These are phyloP conservation scores for Aspergillus nidulans DNA, from an alignment of 495 filamentous ascomycete species.

Conservation along the genomic window DNA sequence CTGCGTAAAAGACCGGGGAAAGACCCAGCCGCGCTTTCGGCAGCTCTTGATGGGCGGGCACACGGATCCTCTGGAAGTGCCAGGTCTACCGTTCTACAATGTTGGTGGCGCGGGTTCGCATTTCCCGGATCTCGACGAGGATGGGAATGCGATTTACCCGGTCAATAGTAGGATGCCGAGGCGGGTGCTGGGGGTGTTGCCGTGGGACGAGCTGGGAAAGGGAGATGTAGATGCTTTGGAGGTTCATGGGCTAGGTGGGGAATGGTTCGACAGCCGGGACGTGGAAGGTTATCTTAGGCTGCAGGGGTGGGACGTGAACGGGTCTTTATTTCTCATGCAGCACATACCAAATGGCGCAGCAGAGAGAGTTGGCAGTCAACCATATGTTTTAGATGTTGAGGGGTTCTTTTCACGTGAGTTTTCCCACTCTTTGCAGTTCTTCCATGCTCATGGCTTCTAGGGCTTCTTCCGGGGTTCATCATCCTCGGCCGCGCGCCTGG, in stretches of 20 bases:
- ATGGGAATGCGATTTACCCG: conserved; percentile 21
- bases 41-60: conserved; percentile 26
- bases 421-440: not conserved
- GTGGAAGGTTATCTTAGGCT: conserved; percentile 49
- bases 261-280: conserved; percentile 70
- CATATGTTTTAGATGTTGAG: conserved; percentile 6
- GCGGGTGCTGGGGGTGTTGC: conserved; percentile 13
- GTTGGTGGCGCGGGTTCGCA: conserved; percentile 68
- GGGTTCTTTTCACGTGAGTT: conserved; percentile 12
- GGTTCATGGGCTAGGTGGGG: conserved; percentile 50
- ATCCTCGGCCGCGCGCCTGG: conserved; percentile 16
- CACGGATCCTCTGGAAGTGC: conserved; percentile 43
- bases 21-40: conserved; percentile 42
- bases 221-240: conserved; percentile 1
- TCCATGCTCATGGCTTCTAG: not conserved
- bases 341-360: not conserved
- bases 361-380: not conserved
- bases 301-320: conserved; percentile 21
- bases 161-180: conserved; percentile 20
- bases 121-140: conserved; percentile 15
- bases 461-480: conserved; percentile 1
- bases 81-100: conserved; percentile 56
- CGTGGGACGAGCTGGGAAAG: not conserved
- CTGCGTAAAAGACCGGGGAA: conserved; percentile 49
- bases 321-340: conserved; percentile 5